Conservation (phyloP, 1,284 basidiomycete genomes). For the Ceratobasidium sp. region DNA sequence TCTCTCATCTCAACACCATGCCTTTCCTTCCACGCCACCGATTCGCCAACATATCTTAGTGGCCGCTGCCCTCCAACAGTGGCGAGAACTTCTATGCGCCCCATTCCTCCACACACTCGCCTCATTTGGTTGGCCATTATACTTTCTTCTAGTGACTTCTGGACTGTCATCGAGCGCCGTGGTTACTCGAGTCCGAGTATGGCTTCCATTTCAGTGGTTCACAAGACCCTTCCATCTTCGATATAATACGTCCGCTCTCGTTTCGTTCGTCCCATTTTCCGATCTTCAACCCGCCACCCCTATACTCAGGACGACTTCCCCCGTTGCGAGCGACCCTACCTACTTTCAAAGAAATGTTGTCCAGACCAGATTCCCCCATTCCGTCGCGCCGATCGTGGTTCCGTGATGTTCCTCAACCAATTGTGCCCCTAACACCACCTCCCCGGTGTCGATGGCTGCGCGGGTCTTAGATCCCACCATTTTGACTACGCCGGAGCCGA, state of each 20-base stretch:
- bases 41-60: not conserved
- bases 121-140: constrained; percentile 26
- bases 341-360: constrained; percentile 33
- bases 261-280: not conserved
- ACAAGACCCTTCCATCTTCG: not conserved
- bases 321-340: not conserved
- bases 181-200: not conserved
- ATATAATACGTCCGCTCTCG: constrained; percentile 13
- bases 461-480: constrained; percentile 36
- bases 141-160: constrained; percentile 20
- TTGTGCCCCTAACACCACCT: constrained; percentile 8
- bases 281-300: constrained; percentile 10
- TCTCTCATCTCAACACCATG: not conserved
- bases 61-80: constrained; percentile 1
- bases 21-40: not conserved
- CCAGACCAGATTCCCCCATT: constrained; percentile 30
- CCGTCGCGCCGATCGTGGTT: constrained; percentile 35
- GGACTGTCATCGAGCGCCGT: constrained; percentile 1
- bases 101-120: constrained; percentile 38
- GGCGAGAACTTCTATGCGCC: constrained; percentile 13
- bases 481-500: constrained; percentile 20
- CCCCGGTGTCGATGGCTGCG: constrained; percentile 12
- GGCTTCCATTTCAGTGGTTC: not conserved
- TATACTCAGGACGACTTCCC: too few relatives aligned
- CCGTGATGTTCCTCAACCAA: constrained; percentile 6